Conservation (phyloP, 768 basidiomycete species). For the Amanita inopinata region DNA sequence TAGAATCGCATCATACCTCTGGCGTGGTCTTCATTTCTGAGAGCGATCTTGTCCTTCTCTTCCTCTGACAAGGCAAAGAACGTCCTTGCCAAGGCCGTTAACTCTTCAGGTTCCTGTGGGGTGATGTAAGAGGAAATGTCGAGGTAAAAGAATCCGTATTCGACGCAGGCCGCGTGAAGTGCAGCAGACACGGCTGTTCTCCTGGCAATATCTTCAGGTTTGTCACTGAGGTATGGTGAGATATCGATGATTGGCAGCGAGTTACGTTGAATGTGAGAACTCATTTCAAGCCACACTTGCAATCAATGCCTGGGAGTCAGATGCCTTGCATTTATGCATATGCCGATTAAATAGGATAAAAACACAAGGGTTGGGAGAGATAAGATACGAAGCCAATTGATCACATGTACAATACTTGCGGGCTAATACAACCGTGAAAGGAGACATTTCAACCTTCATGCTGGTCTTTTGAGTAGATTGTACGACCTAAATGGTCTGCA, state of each 20-base stretch:
- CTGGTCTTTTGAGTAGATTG: conserved; percentile 49
- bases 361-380: conserved; percentile 4
- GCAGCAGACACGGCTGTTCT: conserved; percentile 40
- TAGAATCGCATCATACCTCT: conserved; percentile 41
- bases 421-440: background rate
- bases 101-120: conserved; percentile 50
- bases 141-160: conserved; percentile 88
- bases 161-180: conserved; percentile 63
- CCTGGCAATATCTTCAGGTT: conserved; percentile 23
- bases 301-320: background rate
- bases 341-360: conserved; percentile 9
- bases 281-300: background rate
- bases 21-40: conserved; percentile 62
- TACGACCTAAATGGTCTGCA: conserved; percentile 24
- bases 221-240: conserved; percentile 44
- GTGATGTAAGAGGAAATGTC: conserved; percentile 54
- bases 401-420: conserved; percentile 3
- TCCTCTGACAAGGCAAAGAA: conserved; percentile 69
- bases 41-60: conserved; percentile 69
- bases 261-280: conserved; percentile 3
- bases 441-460: conserved; percentile 21
- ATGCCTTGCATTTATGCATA: conserved; percentile 4
- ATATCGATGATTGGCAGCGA: conserved; percentile 66
- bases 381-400: background rate
- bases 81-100: conserved; percentile 50